Evolutionary conservation across 2,329 filamentous ascomycete species (phyloP).

Genomic region (Aspergillus brunneoviolaceus): DNA sequence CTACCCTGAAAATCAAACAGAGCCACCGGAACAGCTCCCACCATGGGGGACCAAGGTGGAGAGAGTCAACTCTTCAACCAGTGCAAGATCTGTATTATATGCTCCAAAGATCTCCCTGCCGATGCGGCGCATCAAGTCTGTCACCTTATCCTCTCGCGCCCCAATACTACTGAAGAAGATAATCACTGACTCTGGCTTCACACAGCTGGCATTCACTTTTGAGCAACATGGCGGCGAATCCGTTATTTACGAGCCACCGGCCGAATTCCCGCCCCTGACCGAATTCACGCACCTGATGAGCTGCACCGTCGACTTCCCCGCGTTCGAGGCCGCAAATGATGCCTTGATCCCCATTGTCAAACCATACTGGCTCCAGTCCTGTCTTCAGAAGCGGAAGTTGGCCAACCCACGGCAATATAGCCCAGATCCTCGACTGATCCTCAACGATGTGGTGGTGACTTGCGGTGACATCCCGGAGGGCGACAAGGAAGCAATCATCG

Average conservation of each 20-base stretch:
- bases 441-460: constrained; percentile 78
- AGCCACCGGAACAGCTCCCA: constrained; percentile 5
- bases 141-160: constrained; percentile 1
- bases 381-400: constrained; percentile 66
- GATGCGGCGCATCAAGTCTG: constrained; percentile 44
- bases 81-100: constrained; percentile 48
- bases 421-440: constrained; percentile 86
- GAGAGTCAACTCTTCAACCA: constrained; percentile 44
- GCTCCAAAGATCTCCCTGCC: constrained; percentile 40
- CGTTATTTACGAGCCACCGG: constrained; percentile 41
- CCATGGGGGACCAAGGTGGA: constrained; percentile 30
- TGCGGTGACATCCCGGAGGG: constrained; percentile 80
- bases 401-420: constrained; percentile 81
- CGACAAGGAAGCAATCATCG: constrained; percentile 89
- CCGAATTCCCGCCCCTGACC: constrained; percentile 39
- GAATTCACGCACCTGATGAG: constrained; percentile 67
- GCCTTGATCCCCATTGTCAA: constrained; percentile 82
- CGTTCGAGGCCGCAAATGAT: constrained; percentile 72
- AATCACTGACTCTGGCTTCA: constrained; percentile 10
- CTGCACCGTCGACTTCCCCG: constrained; percentile 84
- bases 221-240: constrained; percentile 51
- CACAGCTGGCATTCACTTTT: constrained; percentile 49
- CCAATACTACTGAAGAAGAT: neutral
- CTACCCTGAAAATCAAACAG: constrained; percentile 1
- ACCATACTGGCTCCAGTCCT: constrained; percentile 74